A percentile compares a stretch with the other conserved stretches of the same genome.
Conservation (phyloP, 179 eudicot genomes). For the Gypsophila paniculata region DNA sequence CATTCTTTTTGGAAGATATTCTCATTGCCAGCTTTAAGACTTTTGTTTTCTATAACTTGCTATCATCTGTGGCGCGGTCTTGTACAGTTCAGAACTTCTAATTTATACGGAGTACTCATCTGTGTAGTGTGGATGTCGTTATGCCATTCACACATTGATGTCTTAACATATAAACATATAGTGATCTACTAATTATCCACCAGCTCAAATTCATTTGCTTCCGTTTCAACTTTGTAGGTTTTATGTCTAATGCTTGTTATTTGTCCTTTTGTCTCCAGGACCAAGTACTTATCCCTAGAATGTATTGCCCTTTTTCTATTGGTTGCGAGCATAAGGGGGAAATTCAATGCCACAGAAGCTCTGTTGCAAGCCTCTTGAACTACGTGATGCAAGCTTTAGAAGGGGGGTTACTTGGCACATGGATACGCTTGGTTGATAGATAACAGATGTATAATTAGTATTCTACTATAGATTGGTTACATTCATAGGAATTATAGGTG, state of each 20-base stretch:
- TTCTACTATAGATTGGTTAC: conserved; percentile 10
- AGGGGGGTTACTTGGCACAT: conserved; percentile 23
- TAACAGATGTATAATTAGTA: conserved; percentile 10
- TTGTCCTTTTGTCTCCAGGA: conserved; percentile 26
- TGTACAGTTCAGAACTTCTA: not conserved
- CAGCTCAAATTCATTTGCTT: not conserved
- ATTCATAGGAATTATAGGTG: conserved; percentile 19
- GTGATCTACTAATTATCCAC: not conserved
- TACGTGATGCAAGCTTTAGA: conserved; percentile 22
- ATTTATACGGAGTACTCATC: not conserved
- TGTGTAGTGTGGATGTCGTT: not conserved
- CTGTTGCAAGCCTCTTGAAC: conserved; percentile 15
- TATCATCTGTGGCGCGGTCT: not conserved
- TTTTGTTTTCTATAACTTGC: not conserved
- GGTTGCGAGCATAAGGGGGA: conserved; percentile 22
- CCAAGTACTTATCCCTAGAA: conserved; percentile 20
- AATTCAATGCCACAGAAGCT: conserved; percentile 11
- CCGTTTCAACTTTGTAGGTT: not conserved
- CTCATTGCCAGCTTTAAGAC: not conserved
- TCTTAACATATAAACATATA: not conserved
- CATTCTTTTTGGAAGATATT: not conserved
- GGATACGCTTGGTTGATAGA: conserved; percentile 32
- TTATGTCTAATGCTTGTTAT: not conserved
- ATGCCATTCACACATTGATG: not conserved
- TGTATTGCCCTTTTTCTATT: conserved; percentile 20